phyloP scores from a whole-genome alignment of 331 rosid species.

The Telfairia occidentalis region DNA sequence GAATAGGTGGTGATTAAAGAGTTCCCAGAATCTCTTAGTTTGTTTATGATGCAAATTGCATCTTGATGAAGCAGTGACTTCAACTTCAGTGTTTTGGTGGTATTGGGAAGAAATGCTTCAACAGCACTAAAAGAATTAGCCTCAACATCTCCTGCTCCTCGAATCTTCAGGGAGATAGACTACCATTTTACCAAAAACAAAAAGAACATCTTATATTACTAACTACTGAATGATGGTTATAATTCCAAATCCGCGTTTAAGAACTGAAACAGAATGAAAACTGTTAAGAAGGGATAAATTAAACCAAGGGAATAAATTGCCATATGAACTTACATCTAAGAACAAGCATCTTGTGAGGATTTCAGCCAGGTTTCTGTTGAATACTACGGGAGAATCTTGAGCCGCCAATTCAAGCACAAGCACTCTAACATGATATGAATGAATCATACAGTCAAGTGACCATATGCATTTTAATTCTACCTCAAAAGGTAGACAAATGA shows the following conservation, averaged over 20 bases:
- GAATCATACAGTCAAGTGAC: neutral
- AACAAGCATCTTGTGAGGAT: constrained; percentile 14
- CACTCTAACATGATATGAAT: constrained; percentile 12
- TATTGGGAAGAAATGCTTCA: constrained; percentile 16
- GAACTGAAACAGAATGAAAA: neutral
- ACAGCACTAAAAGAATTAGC: neutral
- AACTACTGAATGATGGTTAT: neutral
- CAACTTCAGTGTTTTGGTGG: constrained; percentile 22
- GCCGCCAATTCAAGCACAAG: constrained; percentile 22
- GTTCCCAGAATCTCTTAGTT: constrained; percentile 7
- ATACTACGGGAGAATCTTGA: neutral
- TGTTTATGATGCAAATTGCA: neutral
- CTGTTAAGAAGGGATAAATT: neutral
- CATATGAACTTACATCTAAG: constrained; percentile 18
- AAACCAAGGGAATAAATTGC: neutral
- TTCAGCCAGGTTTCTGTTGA: constrained; percentile 10
- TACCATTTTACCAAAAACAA: neutral
- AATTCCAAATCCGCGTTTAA: neutral
- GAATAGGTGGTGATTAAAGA: neutral
- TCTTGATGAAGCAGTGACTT: constrained; percentile 19
- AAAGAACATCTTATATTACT: neutral
- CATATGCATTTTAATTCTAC: neutral
- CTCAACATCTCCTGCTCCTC: constrained; percentile 18
- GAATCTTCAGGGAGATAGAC: constrained; percentile 22
- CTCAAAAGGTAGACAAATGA: neutral